These are phyloP conservation scores for Verticillium zaregamsianum DNA, from an alignment of 2,329 filamentous ascomycete genomes.

Conservation along the genomic window DNA sequence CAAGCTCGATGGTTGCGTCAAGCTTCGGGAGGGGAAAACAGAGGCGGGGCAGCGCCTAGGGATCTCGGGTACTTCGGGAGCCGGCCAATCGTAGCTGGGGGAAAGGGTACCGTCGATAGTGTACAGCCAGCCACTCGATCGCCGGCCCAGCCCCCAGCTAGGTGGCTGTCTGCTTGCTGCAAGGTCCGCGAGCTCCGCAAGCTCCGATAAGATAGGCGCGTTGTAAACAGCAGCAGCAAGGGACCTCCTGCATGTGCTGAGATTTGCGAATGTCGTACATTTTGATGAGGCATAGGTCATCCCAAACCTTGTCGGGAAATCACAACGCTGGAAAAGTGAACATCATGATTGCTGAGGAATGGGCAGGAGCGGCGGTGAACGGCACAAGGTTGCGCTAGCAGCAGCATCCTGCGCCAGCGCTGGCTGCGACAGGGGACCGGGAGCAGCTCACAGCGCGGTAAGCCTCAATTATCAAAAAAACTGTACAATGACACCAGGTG, in stretches of 20 bases:
- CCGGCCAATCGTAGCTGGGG: not conserved
- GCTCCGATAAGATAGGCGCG: not conserved
- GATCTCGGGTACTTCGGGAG: not conserved
- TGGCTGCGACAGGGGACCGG: not conserved
- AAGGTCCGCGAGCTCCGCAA: not conserved
- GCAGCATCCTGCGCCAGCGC: not conserved
- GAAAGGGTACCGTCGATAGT: not conserved
- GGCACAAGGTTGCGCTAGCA: not conserved
- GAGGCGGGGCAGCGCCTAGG: not conserved
- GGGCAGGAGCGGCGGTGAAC: not conserved
- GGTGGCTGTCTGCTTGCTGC: not conserved
- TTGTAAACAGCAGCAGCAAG: not conserved
- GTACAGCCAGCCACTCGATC: not conserved
- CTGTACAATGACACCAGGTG: not conserved
- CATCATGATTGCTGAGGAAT: not conserved
- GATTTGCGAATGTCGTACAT: not conserved
- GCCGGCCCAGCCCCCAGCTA: not conserved
- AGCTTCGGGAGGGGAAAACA: conserved; percentile 7
- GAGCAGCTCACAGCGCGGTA: not conserved
- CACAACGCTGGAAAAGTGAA: not conserved
- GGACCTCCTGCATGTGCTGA: not conserved
- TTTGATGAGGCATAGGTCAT: not conserved
- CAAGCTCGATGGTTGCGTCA: conserved; percentile 9
- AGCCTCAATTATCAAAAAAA: not conserved
- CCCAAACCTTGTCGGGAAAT: not conserved